Conservation (phyloP, 163 green algal genomes). For the Scenedesmus sp. region DNA sequence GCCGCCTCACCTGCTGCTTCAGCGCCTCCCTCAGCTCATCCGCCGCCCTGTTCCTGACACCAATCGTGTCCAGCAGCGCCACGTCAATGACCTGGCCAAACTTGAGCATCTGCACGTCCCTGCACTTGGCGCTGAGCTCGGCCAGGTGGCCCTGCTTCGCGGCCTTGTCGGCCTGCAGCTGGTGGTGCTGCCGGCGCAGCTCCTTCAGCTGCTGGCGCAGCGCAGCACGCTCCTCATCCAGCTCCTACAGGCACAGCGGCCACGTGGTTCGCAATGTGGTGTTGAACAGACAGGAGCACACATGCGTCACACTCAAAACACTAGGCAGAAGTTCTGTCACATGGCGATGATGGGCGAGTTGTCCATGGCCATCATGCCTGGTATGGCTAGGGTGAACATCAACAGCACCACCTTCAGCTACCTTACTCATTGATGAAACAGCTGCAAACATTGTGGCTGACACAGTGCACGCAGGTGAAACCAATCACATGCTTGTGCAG, state of each 20-base stretch:
- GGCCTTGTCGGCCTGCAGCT: conserved; percentile 74
- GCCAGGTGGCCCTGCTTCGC: conserved; percentile 71
- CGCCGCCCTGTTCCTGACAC: conserved; percentile 63
- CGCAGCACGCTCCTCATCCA: conserved; percentile 77
- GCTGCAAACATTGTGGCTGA: too few relatives aligned
- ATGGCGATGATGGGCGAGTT: too few relatives aligned
- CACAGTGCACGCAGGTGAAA: neutral
- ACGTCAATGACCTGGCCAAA: conserved; percentile 82
- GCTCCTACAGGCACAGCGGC: conserved; percentile 60
- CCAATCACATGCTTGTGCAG: neutral
- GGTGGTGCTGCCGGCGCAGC: conserved; percentile 73
- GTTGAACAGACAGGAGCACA: neutral
- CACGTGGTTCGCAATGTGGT: neutral
- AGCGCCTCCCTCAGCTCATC: conserved; percentile 83
- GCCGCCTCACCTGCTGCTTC: conserved; percentile 61
- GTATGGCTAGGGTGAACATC: too few relatives aligned
- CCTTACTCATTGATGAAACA: too few relatives aligned
- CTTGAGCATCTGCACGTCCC: conserved; percentile 79
- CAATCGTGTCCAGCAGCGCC: conserved; percentile 81
- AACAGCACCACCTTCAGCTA: too few relatives aligned
- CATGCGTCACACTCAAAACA: neutral
- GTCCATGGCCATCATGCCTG: too few relatives aligned
- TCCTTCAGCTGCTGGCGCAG: conserved; percentile 74
- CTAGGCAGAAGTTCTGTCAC: neutral
- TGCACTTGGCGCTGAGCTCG: conserved; percentile 22